A percentile compares a stretch with the other conserved stretches of the same genome.
phyloP scores from a whole-genome alignment of 2,329 filamentous ascomycete genomes.

The Sporothrix euskadiensis region DNA sequence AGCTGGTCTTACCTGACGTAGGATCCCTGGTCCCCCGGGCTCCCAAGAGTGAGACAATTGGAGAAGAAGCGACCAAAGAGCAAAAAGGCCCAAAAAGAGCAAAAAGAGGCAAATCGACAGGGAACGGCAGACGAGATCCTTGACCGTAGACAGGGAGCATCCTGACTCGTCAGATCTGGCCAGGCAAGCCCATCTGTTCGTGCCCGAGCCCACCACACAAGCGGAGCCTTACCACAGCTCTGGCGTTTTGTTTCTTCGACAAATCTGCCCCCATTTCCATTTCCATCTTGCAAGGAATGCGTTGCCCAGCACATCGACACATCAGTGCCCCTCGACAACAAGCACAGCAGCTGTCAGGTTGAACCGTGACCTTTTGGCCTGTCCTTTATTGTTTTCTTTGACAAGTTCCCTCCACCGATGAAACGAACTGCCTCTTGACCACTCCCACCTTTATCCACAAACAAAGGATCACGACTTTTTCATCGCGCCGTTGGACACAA shows the following conservation, averaged over 20 bases:
- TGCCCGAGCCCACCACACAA: conserved; percentile 8
- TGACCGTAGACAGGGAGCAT: not conserved
- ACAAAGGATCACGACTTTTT: not conserved
- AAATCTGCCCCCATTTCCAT: not conserved
- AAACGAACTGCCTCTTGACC: not conserved
- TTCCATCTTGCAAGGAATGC: conserved; percentile 14
- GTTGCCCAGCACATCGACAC: conserved; percentile 15
- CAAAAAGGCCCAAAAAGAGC: not conserved
- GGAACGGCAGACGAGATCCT: conserved; percentile 1
- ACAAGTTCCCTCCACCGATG: not conserved
- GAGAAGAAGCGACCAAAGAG: conserved; percentile 16
- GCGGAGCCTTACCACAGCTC: not conserved
- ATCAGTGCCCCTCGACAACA: not conserved
- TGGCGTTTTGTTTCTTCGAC: conserved; percentile 9
- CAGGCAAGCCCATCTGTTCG: conserved; percentile 6
- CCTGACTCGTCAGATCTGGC: conserved; percentile 14
- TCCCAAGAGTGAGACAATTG: conserved; percentile 17
- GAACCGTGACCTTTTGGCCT: not conserved
- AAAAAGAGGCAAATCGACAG: conserved; percentile 11
- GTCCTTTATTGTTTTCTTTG: not conserved
- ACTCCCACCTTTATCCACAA: not conserved
- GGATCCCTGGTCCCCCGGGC: conserved; percentile 18
- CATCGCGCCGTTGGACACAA: not conserved
- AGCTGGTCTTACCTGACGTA: conserved; percentile 17
- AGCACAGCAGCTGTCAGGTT: not conserved